Base-by-base conservation (phyloP, 352 stramenopile genomes). In the Pythium dissimile region DNA sequence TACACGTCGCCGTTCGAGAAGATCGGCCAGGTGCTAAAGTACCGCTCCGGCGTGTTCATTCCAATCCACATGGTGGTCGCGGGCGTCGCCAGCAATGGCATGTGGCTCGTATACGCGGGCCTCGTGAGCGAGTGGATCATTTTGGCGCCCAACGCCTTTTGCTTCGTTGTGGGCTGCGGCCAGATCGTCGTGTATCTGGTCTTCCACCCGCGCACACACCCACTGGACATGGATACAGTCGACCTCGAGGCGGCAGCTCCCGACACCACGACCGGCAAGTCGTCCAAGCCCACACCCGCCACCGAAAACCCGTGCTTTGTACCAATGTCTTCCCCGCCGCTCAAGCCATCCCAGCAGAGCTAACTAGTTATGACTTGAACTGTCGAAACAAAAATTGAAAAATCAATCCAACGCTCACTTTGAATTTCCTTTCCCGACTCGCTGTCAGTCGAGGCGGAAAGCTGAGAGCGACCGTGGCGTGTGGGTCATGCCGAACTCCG, bases 1-100 rank as follows among this genome's bases (percentile, higher is more conserved):
- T 62, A 62, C 35, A 55, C 54, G 26, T 62, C 54, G 54, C 54
- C 54, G 4, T 62, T 62, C 35, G 54, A 62, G 54, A 62, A 62
- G 47, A 53, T 62, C n/a, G 54, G 54, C 23, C 54, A 48, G 18
- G 54, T 62, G 34, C 54, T 62, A 35, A 62, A 62, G 54, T 44
- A 62, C 45, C 44, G 43, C 43, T 62, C 54, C 10, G 54, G 30
- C 7, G 54, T 55, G 11, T 62, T 62, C 54, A 55, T 62, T 7
- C 54, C 54, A 10, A 62, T 62, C 35, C 54, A 62, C 54, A 62
- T 62, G 54, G 54, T 62, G 32, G 54, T 54, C 16, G 54, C 54
- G 5, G 54, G 54, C 44, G 37, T 48, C 15, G n/a, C 30, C 23
- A 62, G 34, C 54, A 62, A 62, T 35, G 35, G 32, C 34, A 62